phyloP scores from a whole-genome alignment of 2,329 filamentous ascomycete genomes.

The Neopestalotiopsis rosae region DNA sequence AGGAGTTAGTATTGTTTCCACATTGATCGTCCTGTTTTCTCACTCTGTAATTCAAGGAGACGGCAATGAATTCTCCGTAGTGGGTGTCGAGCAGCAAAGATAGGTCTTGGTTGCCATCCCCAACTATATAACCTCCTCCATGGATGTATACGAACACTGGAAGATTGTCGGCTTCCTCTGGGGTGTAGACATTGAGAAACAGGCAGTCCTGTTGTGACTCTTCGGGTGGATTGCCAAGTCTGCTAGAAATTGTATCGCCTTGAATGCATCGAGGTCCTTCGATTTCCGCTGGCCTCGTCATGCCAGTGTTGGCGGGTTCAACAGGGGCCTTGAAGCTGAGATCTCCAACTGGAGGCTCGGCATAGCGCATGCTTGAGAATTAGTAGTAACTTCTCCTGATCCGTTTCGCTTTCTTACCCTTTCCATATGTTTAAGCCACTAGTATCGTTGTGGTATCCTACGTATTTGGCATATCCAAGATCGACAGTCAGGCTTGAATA shows the following conservation, averaged over 20 bases:
- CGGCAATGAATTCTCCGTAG: not conserved
- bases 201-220: conserved; percentile 50
- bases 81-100: not conserved
- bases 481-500: conserved; percentile 33
- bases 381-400: not conserved
- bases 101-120: not conserved
- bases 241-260: not conserved
- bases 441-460: conserved; percentile 44
- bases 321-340: conserved; percentile 38
- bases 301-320: conserved; percentile 27
- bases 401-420: conserved; percentile 38
- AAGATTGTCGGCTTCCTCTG: conserved; percentile 35
- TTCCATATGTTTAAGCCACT: conserved; percentile 49
- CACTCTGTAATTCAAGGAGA: conserved; percentile 4
- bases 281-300: conserved; percentile 40
- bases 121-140: conserved; percentile 13
- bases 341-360: conserved; percentile 46
- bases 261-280: conserved; percentile 27
- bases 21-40: not conserved
- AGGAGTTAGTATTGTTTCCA: not conserved
- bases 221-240: conserved; percentile 19
- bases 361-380: conserved; percentile 46
- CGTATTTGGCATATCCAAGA: conserved; percentile 51
- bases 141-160: conserved; percentile 56
- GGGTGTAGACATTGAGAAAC: conserved; percentile 52